Base-by-base conservation (phyloP, 495 filamentous ascomycete species). In the Podospora pseudopauciseta region DNA sequence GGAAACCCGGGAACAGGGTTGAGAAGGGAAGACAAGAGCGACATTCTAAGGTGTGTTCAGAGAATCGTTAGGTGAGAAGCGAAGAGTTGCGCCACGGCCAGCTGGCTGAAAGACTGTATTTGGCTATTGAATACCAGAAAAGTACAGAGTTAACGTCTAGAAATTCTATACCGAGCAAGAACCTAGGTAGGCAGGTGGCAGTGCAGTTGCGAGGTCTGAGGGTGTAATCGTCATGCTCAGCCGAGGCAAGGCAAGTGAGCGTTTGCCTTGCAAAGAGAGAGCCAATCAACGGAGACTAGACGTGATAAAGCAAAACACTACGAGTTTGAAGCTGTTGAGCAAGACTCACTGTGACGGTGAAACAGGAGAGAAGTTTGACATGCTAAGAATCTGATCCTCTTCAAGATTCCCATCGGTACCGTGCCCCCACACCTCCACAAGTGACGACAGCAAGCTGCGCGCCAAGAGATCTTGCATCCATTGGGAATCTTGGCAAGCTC, bases 1-100 rank as follows among this genome's bases (percentile, higher is more conserved):
- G 89, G 87, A 68, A 94, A 92, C 3, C 80, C 70, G 3, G 90
- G 90, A 16, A 90, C 76, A 0, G 85, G 70, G 66, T 54, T 72
- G 27, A 74, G 61, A 61, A 57, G 65, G 23, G 72, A 77, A 18
- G 70, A 27, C 13, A 76, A 58, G 15, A 67, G 67, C 4, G 69
- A 63, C 72, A 73, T 74, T 0, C 15, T 49, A 13, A 2, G 39
- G 9, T 49, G 13, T 49, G 39, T 13, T 49, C 6, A 16, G 6
- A 11, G 15, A 3, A 49, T 11, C 39, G 39, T 49, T 49, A 49
- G 39, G 15, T 49, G 15, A 11, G 39, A 16, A 49, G 15, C 15
- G 39, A 49, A 49, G 23, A 23, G 39, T 11, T 16, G 15, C 39
- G 15, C 39, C 39, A 16, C 39, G 13, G 9, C 39, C 39, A 49